Evolutionary conservation across 1,284 basidiomycete genomes (phyloP).

Genomic region (Cutaneotrichosporon curvatum): DNA sequence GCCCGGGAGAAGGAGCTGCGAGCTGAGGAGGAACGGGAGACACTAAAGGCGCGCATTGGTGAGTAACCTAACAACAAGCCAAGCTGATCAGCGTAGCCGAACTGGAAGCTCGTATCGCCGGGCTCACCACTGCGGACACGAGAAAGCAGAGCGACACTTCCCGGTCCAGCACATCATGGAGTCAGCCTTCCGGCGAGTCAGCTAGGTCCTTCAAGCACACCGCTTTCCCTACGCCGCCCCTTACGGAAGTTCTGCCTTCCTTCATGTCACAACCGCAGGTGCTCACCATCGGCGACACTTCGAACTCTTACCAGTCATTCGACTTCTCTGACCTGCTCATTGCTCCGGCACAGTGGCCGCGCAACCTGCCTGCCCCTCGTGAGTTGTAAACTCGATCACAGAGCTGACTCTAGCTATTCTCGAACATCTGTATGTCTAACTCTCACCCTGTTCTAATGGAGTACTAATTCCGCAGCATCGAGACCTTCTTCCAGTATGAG

Average conservation of each 20-base stretch:
- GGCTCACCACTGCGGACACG: constrained; percentile 14
- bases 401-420: not conserved
- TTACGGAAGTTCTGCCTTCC: too few relatives aligned
- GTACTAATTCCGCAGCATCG: constrained; percentile 15
- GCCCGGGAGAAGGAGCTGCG: constrained; percentile 21
- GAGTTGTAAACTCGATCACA: not conserved
- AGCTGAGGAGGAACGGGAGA: constrained; percentile 28
- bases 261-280: too few relatives aligned
- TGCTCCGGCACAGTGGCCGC: constrained; percentile 38
- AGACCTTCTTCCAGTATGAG: constrained; percentile 43
- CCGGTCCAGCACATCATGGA: too few relatives aligned
- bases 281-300: too few relatives aligned
- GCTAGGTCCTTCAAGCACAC: too few relatives aligned
- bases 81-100: too few relatives aligned
- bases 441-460: not conserved
- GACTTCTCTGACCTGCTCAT: constrained; percentile 30
- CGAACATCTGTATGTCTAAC: constrained; percentile 2
- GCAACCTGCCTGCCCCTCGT: constrained; percentile 35
- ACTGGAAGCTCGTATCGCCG: constrained; percentile 30
- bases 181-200: too few relatives aligned
- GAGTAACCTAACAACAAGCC: constrained; percentile 21
- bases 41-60: constrained; percentile 24
- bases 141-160: not conserved
- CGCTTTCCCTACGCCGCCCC: too few relatives aligned
- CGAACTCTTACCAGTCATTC: constrained; percentile 12